A percentile compares a stretch with the other conserved stretches of the same genome.
Conservation (phyloP, 1,284 basidiomycete genomes). For the Ceratobasidium sp. region DNA sequence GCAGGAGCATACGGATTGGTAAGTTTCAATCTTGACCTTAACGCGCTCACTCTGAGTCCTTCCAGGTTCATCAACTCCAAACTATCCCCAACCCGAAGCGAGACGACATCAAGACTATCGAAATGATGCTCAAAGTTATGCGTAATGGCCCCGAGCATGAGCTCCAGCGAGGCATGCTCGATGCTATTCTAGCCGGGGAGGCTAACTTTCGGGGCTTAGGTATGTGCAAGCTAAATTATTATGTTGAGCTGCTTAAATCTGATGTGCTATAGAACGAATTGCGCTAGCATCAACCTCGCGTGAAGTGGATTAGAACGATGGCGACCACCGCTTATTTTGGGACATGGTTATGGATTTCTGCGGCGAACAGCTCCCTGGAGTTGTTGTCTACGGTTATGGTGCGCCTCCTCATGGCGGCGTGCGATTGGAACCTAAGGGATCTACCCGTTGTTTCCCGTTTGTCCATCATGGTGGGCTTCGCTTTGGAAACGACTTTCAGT, state of each 20-base stretch:
- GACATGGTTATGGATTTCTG: too few species aligned
- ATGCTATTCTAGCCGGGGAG: not conserved
- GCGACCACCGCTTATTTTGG: too few species aligned
- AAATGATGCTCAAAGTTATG: not conserved
- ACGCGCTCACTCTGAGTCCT: not conserved
- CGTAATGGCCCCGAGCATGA: not conserved
- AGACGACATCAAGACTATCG: not conserved
- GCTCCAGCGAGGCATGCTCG: not conserved
- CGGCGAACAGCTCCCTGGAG: too few species aligned
- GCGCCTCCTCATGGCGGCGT: too few species aligned
- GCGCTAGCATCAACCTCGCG: too few species aligned
- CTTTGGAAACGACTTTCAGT: not conserved
- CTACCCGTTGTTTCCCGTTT: not conserved
- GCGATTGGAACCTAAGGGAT: too few species aligned
- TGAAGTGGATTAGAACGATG: too few species aligned
- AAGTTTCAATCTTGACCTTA: not conserved
- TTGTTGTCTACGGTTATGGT: too few species aligned
- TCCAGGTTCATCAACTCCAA: not conserved
- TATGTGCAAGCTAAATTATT: too few species aligned
- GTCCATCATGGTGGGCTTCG: not conserved
- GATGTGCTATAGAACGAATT: too few species aligned
- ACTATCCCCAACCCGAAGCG: not conserved
- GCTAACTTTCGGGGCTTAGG: conserved; percentile 4
- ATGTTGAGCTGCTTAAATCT: too few species aligned
- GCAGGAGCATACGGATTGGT: too few species aligned